Conservation (phyloP, 2,329 filamentous ascomycete species). For the Tolypocladium ovalisporum region DNA sequence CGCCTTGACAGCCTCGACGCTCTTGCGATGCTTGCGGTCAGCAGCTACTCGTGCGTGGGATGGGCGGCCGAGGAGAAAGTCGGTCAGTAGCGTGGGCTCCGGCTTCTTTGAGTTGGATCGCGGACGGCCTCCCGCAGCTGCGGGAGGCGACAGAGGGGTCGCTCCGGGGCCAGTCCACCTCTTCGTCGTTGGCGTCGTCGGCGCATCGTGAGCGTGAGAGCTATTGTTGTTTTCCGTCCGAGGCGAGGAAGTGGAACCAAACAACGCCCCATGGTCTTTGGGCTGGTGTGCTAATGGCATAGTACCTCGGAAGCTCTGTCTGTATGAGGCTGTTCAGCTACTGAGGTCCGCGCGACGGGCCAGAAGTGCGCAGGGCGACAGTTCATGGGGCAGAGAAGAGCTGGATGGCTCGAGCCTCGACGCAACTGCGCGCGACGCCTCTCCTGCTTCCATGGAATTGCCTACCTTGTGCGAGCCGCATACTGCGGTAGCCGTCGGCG, state of each 20-base stretch:
- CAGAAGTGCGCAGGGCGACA: not conserved
- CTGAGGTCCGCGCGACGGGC: not conserved
- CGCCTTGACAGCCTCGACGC: conserved; percentile 47
- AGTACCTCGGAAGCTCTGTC: conserved; percentile 5
- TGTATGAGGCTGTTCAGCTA: conserved; percentile 6
- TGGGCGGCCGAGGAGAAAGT: conserved; percentile 47
- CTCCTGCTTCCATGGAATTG: not conserved
- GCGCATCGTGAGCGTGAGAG: not conserved
- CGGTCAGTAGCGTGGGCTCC: conserved; percentile 37
- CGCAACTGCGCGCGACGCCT: not conserved
- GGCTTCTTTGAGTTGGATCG: conserved; percentile 27
- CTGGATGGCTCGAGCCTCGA: not conserved
- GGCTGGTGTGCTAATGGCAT: conserved; percentile 11
- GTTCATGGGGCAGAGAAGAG: not conserved
- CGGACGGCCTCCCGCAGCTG: conserved; percentile 19
- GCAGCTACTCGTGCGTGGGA: conserved; percentile 44
- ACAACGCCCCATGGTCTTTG: conserved; percentile 9
- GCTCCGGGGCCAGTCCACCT: conserved; percentile 8
- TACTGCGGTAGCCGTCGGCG: conserved; percentile 5
- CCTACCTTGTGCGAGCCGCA: conserved; percentile 8
- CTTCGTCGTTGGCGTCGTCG: conserved; percentile 2
- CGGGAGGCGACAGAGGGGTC: conserved; percentile 33
- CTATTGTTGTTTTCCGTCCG: conserved; percentile 1
- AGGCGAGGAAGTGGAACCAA: conserved; percentile 4
- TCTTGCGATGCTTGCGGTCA: conserved; percentile 41